phyloP scores from a whole-genome alignment of 140 eudicot genomes.

The Flaveria floridana region DNA sequence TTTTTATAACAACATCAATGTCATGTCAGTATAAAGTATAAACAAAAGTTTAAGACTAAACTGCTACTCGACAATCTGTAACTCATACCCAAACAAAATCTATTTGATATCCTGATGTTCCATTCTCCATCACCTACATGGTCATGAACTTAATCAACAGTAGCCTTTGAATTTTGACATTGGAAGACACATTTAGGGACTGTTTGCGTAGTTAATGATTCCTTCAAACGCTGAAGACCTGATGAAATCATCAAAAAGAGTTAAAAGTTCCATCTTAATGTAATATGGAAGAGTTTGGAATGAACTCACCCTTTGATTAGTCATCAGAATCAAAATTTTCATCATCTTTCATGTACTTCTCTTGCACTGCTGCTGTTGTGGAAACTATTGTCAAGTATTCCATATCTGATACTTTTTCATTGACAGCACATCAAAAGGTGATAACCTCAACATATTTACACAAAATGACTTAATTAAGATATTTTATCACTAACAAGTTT shows the following conservation, averaged over 20 bases:
- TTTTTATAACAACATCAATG: background rate
- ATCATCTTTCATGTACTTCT: constrained; percentile 88
- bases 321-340: constrained; percentile 47
- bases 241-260: constrained; percentile 10
- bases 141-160: constrained; percentile 1
- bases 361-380: constrained; percentile 96
- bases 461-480: too few relatives aligned
- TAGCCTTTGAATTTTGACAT: background rate
- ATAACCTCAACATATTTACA: background rate
- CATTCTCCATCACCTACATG: constrained; percentile 16
- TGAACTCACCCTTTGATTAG: constrained; percentile 29
- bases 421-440: background rate
- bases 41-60: constrained; percentile 1
- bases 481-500: background rate
- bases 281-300: background rate
- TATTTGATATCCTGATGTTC: constrained; percentile 15
- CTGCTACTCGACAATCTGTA: background rate
- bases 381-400: constrained; percentile 52
- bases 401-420: constrained; percentile 3
- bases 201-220: background rate
- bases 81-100: constrained; percentile 10
- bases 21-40: background rate
- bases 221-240: constrained; percentile 1
- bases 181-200: background rate
- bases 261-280: background rate